These are phyloP conservation scores for Trichoderma sp. DNA, from an alignment of 2,329 filamentous ascomycete genomes.

Conservation along the genomic window DNA sequence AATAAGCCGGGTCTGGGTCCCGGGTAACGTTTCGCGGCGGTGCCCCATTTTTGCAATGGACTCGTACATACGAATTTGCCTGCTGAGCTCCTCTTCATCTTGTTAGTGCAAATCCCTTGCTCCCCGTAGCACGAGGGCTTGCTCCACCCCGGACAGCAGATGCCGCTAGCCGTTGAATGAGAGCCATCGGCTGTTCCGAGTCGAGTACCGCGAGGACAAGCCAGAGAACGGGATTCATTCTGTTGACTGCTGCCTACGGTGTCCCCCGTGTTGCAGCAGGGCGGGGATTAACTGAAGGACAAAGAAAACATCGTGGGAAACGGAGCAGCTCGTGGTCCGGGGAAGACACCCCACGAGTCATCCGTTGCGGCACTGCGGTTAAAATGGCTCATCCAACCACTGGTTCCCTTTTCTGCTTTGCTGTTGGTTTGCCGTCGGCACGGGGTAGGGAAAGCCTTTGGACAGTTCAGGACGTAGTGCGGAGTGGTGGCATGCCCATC, in stretches of 20 bases:
- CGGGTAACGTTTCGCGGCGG: background rate
- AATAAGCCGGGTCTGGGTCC: background rate
- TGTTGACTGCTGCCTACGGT: background rate
- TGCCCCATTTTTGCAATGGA: background rate
- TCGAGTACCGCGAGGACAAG: background rate
- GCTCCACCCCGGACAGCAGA: constrained; percentile 6
- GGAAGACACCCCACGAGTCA: background rate
- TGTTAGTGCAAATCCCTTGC: background rate
- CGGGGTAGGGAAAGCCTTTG: background rate
- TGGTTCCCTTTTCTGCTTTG: background rate
- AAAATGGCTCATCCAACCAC: background rate
- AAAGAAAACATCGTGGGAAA: background rate
- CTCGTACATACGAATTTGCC: background rate
- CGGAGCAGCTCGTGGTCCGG: background rate
- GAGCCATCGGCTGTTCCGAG: constrained; percentile 6
- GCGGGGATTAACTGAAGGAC: background rate
- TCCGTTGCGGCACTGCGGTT: background rate
- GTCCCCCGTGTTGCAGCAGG: background rate
- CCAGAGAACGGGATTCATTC: background rate
- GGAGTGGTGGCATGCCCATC: background rate
- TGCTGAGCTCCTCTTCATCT: background rate
- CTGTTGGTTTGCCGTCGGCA: background rate
- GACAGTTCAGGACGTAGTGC: background rate
- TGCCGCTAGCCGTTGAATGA: constrained; percentile 9
- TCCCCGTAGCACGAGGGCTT: background rate